phyloP scores from a whole-genome alignment of 352 stramenopile genomes.

The Globisporangium okanoganense region DNA sequence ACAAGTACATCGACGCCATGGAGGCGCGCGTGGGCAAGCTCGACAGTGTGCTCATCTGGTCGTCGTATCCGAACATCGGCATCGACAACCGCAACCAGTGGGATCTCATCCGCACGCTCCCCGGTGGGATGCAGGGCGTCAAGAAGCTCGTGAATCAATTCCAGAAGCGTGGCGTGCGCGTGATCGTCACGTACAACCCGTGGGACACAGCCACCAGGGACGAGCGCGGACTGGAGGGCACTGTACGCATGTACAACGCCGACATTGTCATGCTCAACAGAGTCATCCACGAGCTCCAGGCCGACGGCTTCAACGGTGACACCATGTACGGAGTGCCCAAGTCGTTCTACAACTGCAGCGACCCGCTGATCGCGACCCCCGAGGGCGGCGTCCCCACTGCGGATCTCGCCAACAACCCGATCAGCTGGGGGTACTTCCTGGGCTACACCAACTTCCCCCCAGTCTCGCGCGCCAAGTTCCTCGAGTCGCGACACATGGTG shows the following conservation, averaged over 20 bases:
- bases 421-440: slow-evolving; percentile 82
- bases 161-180: slow-evolving; percentile 47
- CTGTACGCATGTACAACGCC: slow-evolving; percentile 66
- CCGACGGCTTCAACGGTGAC: slow-evolving; percentile 86
- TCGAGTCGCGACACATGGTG: slow-evolving; percentile 80
- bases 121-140: slow-evolving; percentile 45
- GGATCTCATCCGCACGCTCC: slow-evolving; percentile 59
- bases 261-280: slow-evolving; percentile 55
- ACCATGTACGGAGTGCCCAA: slow-evolving; percentile 85
- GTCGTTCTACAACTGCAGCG: slow-evolving; percentile 76
- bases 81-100: slow-evolving; percentile 85
- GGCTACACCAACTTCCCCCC: slow-evolving; percentile 65
- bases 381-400: slow-evolving; percentile 69
- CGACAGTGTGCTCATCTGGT: slow-evolving; percentile 84
- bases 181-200: slow-evolving; percentile 83
- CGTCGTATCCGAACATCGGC: slow-evolving; percentile 78
- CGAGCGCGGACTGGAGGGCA: slow-evolving; percentile 41
- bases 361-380: slow-evolving; percentile 46
- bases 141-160: slow-evolving; percentile 52
- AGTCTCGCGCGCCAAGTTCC: slow-evolving; percentile 70
- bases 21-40: slow-evolving; percentile 46
- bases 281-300: slow-evolving; percentile 34
- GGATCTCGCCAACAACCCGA: slow-evolving; percentile 59
- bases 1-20: slow-evolving; percentile 64
- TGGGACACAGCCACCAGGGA: slow-evolving; percentile 77